Evolutionary conservation across 2,329 filamentous ascomycete genomes (phyloP).

Genomic region (Aspergillus sp.): DNA sequence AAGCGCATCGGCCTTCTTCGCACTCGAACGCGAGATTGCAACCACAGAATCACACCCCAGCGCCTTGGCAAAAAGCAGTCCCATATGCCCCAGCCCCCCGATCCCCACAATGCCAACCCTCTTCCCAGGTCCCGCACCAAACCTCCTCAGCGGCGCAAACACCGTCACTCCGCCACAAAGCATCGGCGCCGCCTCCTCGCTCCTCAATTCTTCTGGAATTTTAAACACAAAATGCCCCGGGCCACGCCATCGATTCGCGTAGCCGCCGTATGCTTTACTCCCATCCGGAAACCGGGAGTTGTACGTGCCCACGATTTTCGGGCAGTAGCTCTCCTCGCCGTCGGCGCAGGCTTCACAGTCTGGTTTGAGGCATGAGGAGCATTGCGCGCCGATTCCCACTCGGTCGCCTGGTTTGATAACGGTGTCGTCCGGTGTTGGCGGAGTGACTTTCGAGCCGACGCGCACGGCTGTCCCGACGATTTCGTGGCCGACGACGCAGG

Average conservation of each 20-base stretch:
- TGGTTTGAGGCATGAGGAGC: slow-evolving; percentile 54
- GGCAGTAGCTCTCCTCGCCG: slow-evolving; percentile 47
- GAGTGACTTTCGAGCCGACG: slow-evolving; percentile 51
- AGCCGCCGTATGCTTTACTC: slow-evolving; percentile 57
- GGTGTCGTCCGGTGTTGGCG: slow-evolving; percentile 29
- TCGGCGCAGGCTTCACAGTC: slow-evolving; percentile 49
- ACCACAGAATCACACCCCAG: slow-evolving; percentile 68
- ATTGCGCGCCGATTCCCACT: slow-evolving; percentile 67
- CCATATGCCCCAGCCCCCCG: slow-evolving; percentile 76
- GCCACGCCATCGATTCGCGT: slow-evolving; percentile 59
- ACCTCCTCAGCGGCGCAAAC: slow-evolving; percentile 69
- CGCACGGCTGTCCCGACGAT: slow-evolving; percentile 65
- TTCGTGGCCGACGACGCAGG: slow-evolving; percentile 66
- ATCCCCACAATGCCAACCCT: slow-evolving; percentile 73
- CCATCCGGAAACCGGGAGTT: slow-evolving; percentile 41
- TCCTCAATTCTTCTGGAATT: slow-evolving; percentile 57
- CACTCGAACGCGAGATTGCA: slow-evolving; percentile 57
- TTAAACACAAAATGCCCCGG: slow-evolving; percentile 63
- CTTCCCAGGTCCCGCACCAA: slow-evolving; percentile 71
- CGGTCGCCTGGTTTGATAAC: slow-evolving; percentile 64
- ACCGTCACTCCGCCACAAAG: slow-evolving; percentile 78
- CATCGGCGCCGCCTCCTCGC: slow-evolving; percentile 67
- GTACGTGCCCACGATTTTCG: slow-evolving; percentile 43
- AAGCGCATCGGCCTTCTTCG: slow-evolving; percentile 57
- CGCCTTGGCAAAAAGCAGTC: slow-evolving; percentile 71